Evolutionary conservation across 2,329 filamentous ascomycete genomes (phyloP).

Genomic region (Pseudocercospora fuligena): DNA sequence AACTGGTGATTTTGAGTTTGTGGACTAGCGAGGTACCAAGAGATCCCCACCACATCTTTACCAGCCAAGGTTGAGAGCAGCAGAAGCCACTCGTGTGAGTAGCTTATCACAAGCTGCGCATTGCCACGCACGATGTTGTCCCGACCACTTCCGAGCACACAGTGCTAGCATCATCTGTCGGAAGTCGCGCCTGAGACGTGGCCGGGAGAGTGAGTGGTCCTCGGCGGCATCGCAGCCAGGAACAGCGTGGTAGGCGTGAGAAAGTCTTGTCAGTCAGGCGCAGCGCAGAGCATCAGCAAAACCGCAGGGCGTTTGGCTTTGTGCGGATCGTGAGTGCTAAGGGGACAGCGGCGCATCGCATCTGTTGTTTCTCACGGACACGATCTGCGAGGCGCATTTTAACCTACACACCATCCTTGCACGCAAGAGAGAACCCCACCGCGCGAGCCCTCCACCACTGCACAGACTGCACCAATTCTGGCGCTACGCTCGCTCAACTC

Average conservation of each 20-base stretch:
- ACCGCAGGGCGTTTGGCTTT: slow-evolving; percentile 1
- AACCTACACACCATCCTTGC: slow-evolving; percentile 26
- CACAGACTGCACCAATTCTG: background rate
- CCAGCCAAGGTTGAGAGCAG: slow-evolving; percentile 3
- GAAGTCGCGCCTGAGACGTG: background rate
- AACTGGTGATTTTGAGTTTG: slow-evolving; percentile 14
- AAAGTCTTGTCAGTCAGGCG: slow-evolving; percentile 13
- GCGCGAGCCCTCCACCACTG: slow-evolving; percentile 19
- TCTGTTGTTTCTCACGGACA: slow-evolving; percentile 16
- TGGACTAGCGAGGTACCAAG: slow-evolving; percentile 25
- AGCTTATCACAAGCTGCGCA: slow-evolving; percentile 18
- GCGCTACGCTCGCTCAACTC: slow-evolving; percentile 1
- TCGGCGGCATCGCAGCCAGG: slow-evolving; percentile 5
- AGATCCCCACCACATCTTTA: slow-evolving; percentile 25
- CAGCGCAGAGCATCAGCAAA: background rate
- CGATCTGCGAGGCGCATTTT: slow-evolving; percentile 25
- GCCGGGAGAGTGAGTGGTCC: background rate
- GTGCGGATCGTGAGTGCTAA: background rate
- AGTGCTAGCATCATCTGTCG: background rate
- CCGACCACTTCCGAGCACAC: slow-evolving; percentile 21
- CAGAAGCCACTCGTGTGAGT: background rate
- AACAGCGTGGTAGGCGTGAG: background rate
- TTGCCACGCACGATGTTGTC: slow-evolving; percentile 9
- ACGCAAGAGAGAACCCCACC: slow-evolving; percentile 21
- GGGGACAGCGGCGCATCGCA: slow-evolving; percentile 14